Conservation (phyloP, 75 land plant species). For the Cupressus sempervirens region DNA sequence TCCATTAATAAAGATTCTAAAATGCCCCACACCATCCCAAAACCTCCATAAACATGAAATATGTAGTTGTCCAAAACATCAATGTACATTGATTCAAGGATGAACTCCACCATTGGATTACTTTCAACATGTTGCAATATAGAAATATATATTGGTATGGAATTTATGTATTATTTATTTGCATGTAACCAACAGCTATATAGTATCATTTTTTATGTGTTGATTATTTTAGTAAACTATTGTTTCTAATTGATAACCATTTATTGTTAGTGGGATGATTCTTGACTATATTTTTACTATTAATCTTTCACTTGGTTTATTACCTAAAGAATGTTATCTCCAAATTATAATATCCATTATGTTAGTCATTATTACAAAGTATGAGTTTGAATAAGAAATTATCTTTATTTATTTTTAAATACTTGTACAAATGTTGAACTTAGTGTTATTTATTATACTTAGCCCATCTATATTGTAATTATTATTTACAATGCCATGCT, state of each 20-base stretch:
- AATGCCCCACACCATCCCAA: no score
- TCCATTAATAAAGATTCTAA: no score
- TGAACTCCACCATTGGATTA: no score
- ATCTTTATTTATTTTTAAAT: neutral
- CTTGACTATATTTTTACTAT: slow-evolving; percentile 93
- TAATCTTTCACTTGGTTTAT: slow-evolving; percentile 87
- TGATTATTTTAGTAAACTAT: neutral
- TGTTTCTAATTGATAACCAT: neutral
- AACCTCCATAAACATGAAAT: no score
- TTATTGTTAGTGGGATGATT: slow-evolving; percentile 71
- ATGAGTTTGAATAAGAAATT: neutral
- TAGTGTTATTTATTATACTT: neutral
- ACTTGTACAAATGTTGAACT: neutral
- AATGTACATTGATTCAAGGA: no score
- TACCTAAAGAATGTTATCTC: slow-evolving; percentile 62
- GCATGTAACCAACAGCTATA: neutral
- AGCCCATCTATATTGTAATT: neutral
- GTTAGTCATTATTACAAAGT: slow-evolving; percentile 22
- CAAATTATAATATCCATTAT: slow-evolving; percentile 74
- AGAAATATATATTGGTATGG: no score
- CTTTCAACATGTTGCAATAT: no score
- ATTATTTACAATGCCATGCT: neutral
- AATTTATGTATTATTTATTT: no score
- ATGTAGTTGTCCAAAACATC: no score
- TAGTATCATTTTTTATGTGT: neutral